phyloP scores from a whole-genome alignment of 2,329 filamentous ascomycete species.

The Sphaerulina vaccinii region DNA sequence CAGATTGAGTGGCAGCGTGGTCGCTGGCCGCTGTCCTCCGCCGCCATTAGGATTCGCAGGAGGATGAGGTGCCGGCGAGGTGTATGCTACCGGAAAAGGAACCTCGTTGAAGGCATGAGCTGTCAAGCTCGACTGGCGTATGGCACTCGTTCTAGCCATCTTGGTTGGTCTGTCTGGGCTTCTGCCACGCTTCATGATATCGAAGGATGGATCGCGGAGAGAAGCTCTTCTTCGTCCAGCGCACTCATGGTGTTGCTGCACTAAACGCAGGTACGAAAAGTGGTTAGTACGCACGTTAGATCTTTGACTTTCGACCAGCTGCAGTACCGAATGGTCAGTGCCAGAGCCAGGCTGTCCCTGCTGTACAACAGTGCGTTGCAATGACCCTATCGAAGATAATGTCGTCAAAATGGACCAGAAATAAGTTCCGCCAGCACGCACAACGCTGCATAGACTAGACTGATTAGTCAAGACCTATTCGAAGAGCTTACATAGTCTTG shows the following conservation, averaged over 20 bases:
- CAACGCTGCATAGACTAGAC: too few relatives aligned
- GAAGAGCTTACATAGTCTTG: not conserved
- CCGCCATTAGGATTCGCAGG: slow-evolving; percentile 6
- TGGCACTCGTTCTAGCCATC: not conserved
- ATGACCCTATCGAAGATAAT: too few relatives aligned
- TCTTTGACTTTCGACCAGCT: too few relatives aligned
- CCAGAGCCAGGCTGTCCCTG: too few relatives aligned
- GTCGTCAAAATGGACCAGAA: too few relatives aligned
- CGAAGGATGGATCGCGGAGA: not conserved
- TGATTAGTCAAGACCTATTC: not conserved
- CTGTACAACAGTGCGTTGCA: too few relatives aligned
- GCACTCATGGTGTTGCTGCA: not conserved
- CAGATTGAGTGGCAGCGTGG: slow-evolving; percentile 55
- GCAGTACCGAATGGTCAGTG: too few relatives aligned
- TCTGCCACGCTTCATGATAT: slow-evolving; percentile 6
- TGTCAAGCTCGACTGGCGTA: not conserved
- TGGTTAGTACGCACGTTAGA: too few relatives aligned
- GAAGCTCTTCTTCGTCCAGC: not conserved
- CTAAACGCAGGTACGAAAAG: too few relatives aligned
- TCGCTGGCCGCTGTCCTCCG: slow-evolving; percentile 17
- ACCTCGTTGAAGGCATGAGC: slow-evolving; percentile 15
- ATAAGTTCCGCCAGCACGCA: too few relatives aligned
- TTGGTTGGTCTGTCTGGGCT: slow-evolving; percentile 6
- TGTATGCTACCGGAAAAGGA: slow-evolving; percentile 32
- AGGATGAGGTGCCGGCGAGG: slow-evolving; percentile 20